Conservation (phyloP, 306 rosid genomes). For the Fragaria iinumae region DNA sequence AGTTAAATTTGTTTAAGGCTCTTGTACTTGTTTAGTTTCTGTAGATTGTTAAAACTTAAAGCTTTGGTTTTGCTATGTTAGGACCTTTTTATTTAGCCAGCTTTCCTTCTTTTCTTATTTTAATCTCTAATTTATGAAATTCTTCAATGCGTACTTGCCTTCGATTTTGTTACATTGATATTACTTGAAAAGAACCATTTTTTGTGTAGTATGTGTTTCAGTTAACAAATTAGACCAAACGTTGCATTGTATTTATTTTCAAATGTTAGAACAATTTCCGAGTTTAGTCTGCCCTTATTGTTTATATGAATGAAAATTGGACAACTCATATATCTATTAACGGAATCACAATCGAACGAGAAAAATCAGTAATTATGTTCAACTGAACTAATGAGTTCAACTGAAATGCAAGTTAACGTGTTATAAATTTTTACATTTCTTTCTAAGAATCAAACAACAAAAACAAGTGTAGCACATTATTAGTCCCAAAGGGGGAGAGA, state of each 20-base stretch:
- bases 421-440: conserved; percentile 5
- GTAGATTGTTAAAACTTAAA: neutral
- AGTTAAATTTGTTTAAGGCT: neutral
- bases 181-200: neutral
- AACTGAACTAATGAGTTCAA: too few relatives aligned
- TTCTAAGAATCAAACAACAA: neutral
- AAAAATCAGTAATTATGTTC: neutral
- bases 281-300: too few relatives aligned
- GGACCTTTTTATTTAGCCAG: neutral
- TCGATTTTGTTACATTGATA: neutral
- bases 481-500: conserved; percentile 14
- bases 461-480: conserved; percentile 21
- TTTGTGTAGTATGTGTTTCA: neutral
- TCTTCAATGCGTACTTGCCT: too few relatives aligned
- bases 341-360: neutral
- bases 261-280: too few relatives aligned
- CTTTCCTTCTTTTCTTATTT: neutral
- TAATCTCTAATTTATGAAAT: neutral
- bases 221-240: neutral
- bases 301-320: too few relatives aligned
- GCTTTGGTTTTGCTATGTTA: neutral
- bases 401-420: neutral
- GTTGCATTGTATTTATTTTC: neutral
- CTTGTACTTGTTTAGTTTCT: neutral
- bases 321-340: too few relatives aligned